A percentile compares a stretch with the other conserved stretches of the same genome.
These are phyloP conservation scores for Cyclotella distinguenda DNA, from an alignment of 108 stramenopile genomes.

Conservation along the genomic window DNA sequence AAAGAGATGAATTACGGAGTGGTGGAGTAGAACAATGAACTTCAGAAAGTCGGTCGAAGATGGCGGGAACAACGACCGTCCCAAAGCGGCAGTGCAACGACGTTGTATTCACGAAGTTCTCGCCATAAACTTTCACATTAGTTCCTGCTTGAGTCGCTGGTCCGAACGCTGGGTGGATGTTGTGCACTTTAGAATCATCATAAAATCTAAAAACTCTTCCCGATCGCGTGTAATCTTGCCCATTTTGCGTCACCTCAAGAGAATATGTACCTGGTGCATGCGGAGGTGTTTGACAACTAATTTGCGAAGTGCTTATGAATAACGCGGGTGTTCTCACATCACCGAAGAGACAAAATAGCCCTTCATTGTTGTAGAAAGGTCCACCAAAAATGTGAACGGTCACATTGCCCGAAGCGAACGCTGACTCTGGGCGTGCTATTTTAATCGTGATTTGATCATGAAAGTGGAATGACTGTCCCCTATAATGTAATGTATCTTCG, in stretches of 20 bases:
- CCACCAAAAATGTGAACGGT: constrained; percentile 61
- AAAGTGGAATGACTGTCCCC: constrained; percentile 49
- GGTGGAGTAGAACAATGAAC: constrained; percentile 61
- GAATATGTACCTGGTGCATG: constrained; percentile 50
- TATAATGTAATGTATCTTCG: constrained; percentile 13
- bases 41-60: constrained; percentile 42
- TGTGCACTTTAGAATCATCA: constrained; percentile 26
- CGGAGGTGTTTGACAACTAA: constrained; percentile 64
- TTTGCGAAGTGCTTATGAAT: constrained; percentile 33
- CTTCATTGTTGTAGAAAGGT: constrained; percentile 40
- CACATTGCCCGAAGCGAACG: constrained; percentile 59
- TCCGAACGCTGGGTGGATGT: constrained; percentile 49
- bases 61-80: constrained; percentile 45
- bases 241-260: constrained; percentile 66
- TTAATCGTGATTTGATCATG: constrained; percentile 39
- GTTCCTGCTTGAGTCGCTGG: constrained; percentile 61
- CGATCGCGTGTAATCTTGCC: constrained; percentile 65
- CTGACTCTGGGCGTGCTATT: constrained; percentile 45
- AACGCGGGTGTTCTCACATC: constrained; percentile 38
- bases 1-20: constrained; percentile 20
- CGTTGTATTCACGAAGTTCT: constrained; percentile 62
- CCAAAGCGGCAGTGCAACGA: constrained; percentile 65
- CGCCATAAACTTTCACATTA: constrained; percentile 55
- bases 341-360: constrained; percentile 66
- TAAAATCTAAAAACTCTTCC: constrained; percentile 52